phyloP scores from a whole-genome alignment of 495 filamentous ascomycete genomes.

The Penicillium parvum region DNA sequence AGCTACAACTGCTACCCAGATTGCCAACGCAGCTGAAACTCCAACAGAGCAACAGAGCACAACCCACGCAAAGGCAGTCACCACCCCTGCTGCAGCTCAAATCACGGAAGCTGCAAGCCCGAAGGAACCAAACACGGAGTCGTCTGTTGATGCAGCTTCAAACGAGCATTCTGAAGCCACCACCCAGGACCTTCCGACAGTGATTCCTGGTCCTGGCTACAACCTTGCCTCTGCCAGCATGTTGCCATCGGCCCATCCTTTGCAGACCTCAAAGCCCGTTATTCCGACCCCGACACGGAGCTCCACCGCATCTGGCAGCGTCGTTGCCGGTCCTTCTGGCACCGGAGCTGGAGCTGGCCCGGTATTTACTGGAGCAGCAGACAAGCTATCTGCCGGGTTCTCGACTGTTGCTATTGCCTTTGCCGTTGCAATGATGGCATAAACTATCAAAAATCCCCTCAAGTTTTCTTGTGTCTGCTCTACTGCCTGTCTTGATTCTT shows the following conservation, averaged over 20 bases:
- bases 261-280: slow-evolving; percentile 9
- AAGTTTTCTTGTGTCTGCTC: neutral
- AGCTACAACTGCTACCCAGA: neutral
- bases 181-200: slow-evolving; percentile 3
- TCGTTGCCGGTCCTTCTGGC: slow-evolving; percentile 9
- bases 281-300: slow-evolving; percentile 12
- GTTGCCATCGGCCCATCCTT: neutral
- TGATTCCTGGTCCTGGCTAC: slow-evolving; percentile 9
- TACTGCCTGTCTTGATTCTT: neutral
- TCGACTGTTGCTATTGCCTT: slow-evolving; percentile 16
- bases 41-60: neutral
- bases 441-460: neutral
- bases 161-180: neutral
- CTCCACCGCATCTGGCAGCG: slow-evolving; percentile 4
- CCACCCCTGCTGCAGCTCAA: neutral
- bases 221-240: slow-evolving; percentile 2
- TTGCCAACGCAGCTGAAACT: neutral
- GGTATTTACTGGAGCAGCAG: slow-evolving; percentile 29
- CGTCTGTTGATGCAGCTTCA: slow-evolving; percentile 4
- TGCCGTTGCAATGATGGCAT: slow-evolving; percentile 18
- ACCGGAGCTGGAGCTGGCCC: slow-evolving; percentile 16
- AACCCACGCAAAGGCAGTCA: too few relatives aligned
- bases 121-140: neutral
- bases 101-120: neutral
- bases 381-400: slow-evolving; percentile 20